Base-by-base conservation (phyloP, 208 protist genomes). In the Leishmania tarentolae region DNA sequence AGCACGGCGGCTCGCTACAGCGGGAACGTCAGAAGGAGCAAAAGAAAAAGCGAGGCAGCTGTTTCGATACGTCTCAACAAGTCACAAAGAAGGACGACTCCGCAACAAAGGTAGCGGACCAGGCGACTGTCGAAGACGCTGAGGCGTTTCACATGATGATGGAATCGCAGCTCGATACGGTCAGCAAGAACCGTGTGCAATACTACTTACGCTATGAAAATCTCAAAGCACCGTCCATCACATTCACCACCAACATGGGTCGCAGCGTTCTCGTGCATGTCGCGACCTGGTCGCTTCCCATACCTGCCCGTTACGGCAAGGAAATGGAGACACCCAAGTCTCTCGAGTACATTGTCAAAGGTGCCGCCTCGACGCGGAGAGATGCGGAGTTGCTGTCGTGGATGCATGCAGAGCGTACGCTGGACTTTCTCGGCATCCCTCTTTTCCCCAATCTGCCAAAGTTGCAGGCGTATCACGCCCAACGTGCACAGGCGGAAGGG, bases 331-430 rank as follows among this genome's bases (percentile, higher is more conserved):
- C 15, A 31, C 80, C 42, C 66, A 57, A 56, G 42, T 35, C 31
- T 17, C 57, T 69, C 3, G 74, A 69, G 75, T 87, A 69, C 82
- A 80, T 53, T 46, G 91, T 91, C 47, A 79, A 84, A 7, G 93
- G 95, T 21, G 83, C 86, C 8, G 94, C 94, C 17, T 75, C 87
- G 44, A 95, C 92, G 0, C 93, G 95, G 78, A 90, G 88, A 37
- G 95, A 98, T 73, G 94, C 95, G 28, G 95, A 98, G 31, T 50
- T 89, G n/a, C 85, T 97, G 19, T 89, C 86, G 19, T 98, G 92
- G 91, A 97, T 98, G 95, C 95, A 98, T 78, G 95, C 95, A 69
- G 92, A 97, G 82, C 92, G 92, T 15, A 86, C 89, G 13, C 82
- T 98, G 28, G 93, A 97, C 76, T 83, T 82, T 3, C 63, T 96